These are phyloP conservation scores for Allantophomopsis cytisporea DNA, from an alignment of 2,329 filamentous ascomycete genomes.

Conservation along the genomic window DNA sequence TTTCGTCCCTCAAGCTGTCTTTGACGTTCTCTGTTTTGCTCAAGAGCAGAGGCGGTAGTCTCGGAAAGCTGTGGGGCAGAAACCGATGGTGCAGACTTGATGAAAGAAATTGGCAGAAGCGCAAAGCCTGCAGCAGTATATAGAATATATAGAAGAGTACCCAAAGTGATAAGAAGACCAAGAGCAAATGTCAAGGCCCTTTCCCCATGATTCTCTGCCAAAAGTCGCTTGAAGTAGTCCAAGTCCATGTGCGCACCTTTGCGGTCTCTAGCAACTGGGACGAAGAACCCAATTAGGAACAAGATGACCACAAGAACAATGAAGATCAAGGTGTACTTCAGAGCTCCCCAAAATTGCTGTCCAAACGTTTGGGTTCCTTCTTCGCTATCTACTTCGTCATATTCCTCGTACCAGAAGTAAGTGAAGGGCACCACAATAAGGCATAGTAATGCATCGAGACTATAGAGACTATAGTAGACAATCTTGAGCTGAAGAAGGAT, in stretches of 20 bases:
- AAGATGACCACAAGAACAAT: slow-evolving; percentile 66
- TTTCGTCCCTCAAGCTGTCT: slow-evolving; percentile 81
- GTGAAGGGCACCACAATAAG: slow-evolving; percentile 84
- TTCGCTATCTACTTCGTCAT: slow-evolving; percentile 80
- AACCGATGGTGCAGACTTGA: slow-evolving; percentile 80
- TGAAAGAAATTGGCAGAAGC: slow-evolving; percentile 75
- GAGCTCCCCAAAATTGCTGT: slow-evolving; percentile 65
- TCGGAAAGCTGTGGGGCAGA: slow-evolving; percentile 69
- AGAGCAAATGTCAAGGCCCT: slow-evolving; percentile 83
- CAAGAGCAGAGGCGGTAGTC: slow-evolving; percentile 66
- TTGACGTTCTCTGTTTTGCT: slow-evolving; percentile 82
- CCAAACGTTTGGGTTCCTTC: slow-evolving; percentile 60
- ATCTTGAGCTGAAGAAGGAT: slow-evolving; percentile 73
- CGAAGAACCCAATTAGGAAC: slow-evolving; percentile 88
- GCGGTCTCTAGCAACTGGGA: slow-evolving; percentile 61
- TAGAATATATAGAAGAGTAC: slow-evolving; percentile 72
- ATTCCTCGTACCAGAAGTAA: slow-evolving; percentile 98
- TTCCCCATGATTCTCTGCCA: slow-evolving; percentile 81
- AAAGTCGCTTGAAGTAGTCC: slow-evolving; percentile 79
- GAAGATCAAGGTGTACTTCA: slow-evolving; percentile 86
- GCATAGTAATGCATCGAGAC: slow-evolving; percentile 79
- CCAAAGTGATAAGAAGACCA: slow-evolving; percentile 77
- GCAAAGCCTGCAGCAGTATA: slow-evolving; percentile 87
- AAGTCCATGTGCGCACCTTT: slow-evolving; percentile 60
- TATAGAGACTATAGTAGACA: slow-evolving; percentile 89